Base-by-base conservation (phyloP, 805 yeast genomes). In the Osmozyma mogii region DNA sequence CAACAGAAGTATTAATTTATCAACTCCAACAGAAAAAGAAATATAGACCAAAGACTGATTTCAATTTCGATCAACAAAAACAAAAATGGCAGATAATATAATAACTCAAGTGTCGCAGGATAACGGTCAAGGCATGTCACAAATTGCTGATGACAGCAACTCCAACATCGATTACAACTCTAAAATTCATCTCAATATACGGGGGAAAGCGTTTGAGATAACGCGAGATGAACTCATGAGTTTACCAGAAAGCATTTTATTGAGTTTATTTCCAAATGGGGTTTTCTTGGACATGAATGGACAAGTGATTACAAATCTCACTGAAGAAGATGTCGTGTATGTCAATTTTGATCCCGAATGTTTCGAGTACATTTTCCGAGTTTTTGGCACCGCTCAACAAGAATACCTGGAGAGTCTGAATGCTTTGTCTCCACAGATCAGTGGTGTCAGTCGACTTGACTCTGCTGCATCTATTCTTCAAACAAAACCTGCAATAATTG, bases 181-280 rank as follows among this genome's bases (percentile, higher is more conserved):
- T 5, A 69, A 75, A 37, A 83, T 89, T 32, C 78, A 74, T 47
- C 65, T 89, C 57, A 78, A 84, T 47, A 70, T 89, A 31, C 72
- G 95, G 28, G 95, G 94, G 12, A 58, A 57, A 11, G 59, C 67
- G 38, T 85, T 88, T 54, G 73, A 75, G 28, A 78, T 92, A 27
- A 77, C 94, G 4, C 68, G 96, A 38, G 94, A 84, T 44, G 95
- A 85, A 51, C 68, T 92, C 41, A 79, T 88, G 84, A 76, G 85
- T 30, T 62, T 92, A 18, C 98, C 98, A 1, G 98, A 92, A 51
- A 77, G 88, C 36, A 75, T 92, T 15, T 61, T 92, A 34, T 70
- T 88, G 31, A 84, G 96, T 45, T 60, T 92, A 14, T 84, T 85
- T 48, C 95, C 96, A 10, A 84, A 83, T 41, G 95, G 96, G 24